Evolutionary conservation across 768 basidiomycete species (phyloP), one percentile per base, ranked within the genome.

Genomic region (Tylopilus cervinicoccineus): DNA sequence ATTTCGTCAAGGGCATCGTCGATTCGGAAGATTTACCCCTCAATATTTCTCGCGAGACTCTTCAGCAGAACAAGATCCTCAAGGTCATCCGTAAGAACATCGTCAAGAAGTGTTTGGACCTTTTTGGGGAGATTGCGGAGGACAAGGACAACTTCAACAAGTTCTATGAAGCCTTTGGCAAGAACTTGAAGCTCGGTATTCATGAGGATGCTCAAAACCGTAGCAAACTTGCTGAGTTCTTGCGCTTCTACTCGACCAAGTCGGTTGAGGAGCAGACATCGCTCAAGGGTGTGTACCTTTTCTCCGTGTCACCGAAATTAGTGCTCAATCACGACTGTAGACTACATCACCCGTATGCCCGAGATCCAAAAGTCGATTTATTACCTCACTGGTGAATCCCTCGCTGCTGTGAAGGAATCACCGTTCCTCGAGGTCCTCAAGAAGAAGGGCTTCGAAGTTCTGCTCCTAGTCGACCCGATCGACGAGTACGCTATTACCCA

Each of bases 1-100:
- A 97, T 81, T 98, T 97, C 70, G 84, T 97, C 76, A 96, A 96
- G 83, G 93, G 93, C 79, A 97, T 99, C 68, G 96, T 99, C 74
- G 95, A 99, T 79, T 98, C 95, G 27, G 96, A 99, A 76, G 96
- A 99, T 71, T 85, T 99, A 26, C 96, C 96, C 23, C 90, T 98
- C 67, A 99, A 99, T 83, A 98, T 99, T 73, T 98, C 96, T 37
- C 93, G 96, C 75, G 95, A 99, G 80, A 97, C 94, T 28, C 84
- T 99, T 47, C 96, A 99, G 72, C 96, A 98, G 69, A 98, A 98
- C 83, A 99, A 98, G 84, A 99, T 99, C 60, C 87, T 99, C 62
- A 99, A 98, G 80, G 93, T 96, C 70, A 94, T 95, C 70, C 90
- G 93, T 71, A 96, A 97, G 84, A 96, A 97, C 79, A 82, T 98